Conservation (phyloP, 139 green algal species). For the Coccomyxa sp. region DNA sequence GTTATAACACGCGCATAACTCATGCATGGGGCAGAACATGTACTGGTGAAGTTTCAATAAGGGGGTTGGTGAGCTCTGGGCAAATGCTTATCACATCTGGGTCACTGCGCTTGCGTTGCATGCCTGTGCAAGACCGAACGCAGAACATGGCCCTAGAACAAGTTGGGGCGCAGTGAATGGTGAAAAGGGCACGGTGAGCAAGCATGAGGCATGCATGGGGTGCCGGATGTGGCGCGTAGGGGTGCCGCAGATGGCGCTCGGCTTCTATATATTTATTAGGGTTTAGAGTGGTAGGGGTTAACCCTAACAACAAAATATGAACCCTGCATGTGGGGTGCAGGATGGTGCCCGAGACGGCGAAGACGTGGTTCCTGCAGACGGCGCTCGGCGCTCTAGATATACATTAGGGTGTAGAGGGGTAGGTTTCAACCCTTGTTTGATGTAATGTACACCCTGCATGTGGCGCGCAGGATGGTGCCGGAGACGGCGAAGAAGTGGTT, state of each 20-base stretch:
- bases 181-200: too few relatives aligned
- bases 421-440: neutral
- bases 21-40: neutral
- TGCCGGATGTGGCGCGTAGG: conserved; percentile 78
- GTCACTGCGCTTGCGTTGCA: too few relatives aligned
- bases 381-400: conserved; percentile 50
- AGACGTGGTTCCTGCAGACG: conserved; percentile 87
- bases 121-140: too few relatives aligned
- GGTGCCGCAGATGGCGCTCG: conserved; percentile 84
- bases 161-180: too few relatives aligned
- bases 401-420: neutral
- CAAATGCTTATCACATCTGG: neutral
- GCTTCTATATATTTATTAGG: conserved; percentile 16
- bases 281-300: neutral
- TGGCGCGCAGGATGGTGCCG: conserved; percentile 77
- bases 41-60: too few relatives aligned
- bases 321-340: too few relatives aligned
- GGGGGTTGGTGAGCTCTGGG: too few relatives aligned
- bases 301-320: neutral
- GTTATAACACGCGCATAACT: neutral
- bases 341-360: conserved; percentile 78
- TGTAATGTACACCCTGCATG: too few relatives aligned
- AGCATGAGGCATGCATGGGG: conserved; percentile 53
- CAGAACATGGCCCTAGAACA: too few relatives aligned
- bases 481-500: conserved; percentile 87